Conservation (phyloP, 495 filamentous ascomycete species). For the Penicillium herquei region DNA sequence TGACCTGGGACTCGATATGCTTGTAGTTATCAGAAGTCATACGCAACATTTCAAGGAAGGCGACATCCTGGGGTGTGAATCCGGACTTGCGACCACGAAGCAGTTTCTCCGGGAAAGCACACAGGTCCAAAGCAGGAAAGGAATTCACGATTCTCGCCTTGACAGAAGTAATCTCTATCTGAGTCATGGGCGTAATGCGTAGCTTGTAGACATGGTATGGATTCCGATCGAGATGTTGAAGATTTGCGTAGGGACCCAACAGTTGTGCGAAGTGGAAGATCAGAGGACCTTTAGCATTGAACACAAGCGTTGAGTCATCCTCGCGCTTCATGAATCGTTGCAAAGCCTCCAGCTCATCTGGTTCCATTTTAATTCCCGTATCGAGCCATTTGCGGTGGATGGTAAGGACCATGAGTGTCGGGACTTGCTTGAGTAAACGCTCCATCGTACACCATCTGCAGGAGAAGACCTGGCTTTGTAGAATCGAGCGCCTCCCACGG, state of each 20-base stretch:
- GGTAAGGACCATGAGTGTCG: conserved; percentile 32
- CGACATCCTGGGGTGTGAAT: conserved; percentile 14
- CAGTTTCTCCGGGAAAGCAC: conserved; percentile 23
- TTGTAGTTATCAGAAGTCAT: conserved; percentile 9
- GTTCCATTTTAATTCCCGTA: conserved; percentile 25
- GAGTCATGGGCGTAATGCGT: conserved; percentile 20
- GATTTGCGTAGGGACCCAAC: not conserved
- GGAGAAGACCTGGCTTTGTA: conserved; percentile 35
- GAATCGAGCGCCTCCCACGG: conserved; percentile 16
- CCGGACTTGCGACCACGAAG: conserved; percentile 26
- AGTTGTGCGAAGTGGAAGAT: not conserved
- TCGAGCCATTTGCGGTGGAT: conserved; percentile 36
- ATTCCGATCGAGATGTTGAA: not conserved
- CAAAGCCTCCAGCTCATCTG: conserved; percentile 17
- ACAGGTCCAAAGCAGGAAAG: conserved; percentile 17
- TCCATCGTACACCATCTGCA: conserved; percentile 40
- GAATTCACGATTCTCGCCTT: not conserved
- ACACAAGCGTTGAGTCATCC: conserved; percentile 6
- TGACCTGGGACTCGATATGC: not conserved
- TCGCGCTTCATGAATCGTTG: conserved; percentile 23
- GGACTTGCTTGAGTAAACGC: conserved; percentile 31
- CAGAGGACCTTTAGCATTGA: conserved; percentile 17
- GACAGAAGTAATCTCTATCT: conserved; percentile 15
- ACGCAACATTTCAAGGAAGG: conserved; percentile 38
- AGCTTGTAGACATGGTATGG: conserved; percentile 20